phyloP scores from a whole-genome alignment of 805 yeast genomes.

The Torulaspora maleeae region DNA sequence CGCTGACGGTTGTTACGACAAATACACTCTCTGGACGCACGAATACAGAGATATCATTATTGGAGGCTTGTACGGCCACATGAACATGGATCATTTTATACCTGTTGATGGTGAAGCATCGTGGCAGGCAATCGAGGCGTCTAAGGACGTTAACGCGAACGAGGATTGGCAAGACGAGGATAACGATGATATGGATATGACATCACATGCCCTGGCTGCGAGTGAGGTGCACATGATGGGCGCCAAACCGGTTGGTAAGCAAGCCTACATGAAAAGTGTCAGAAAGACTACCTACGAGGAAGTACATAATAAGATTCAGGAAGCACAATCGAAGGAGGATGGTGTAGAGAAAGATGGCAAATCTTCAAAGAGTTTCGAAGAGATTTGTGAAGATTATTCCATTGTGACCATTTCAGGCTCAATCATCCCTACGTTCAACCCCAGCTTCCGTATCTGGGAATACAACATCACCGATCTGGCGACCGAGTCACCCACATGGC shows the following conservation, averaged over 20 bases:
- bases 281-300: constrained; percentile 50
- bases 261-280: constrained; percentile 53
- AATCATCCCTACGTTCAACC: constrained; percentile 79
- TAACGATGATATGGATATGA: constrained; percentile 26
- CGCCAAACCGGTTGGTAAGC: constrained; percentile 67
- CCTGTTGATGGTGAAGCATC: constrained; percentile 71
- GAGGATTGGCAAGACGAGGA: constrained; percentile 13
- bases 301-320: constrained; percentile 36
- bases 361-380: constrained; percentile 10
- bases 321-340: constrained; percentile 11
- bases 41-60: constrained; percentile 80
- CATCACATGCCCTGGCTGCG: constrained; percentile 36
- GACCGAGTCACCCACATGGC: constrained; percentile 10
- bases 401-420: constrained; percentile 68
- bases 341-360: constrained; percentile 17
- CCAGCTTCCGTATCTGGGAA: constrained; percentile 82
- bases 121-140: constrained; percentile 41
- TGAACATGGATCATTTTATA: constrained; percentile 83
- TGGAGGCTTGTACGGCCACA: constrained; percentile 83
- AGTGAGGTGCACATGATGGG: constrained; percentile 43
- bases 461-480: constrained; percentile 61
- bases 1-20: constrained; percentile 67
- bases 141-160: background rate
- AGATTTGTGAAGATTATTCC: constrained; percentile 54
- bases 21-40: constrained; percentile 73